Percentiles rank a stretch among this genome's conserved stretches.
phyloP scores from a whole-genome alignment of 495 filamentous ascomycete species.

The Copromyces sp. region DNA sequence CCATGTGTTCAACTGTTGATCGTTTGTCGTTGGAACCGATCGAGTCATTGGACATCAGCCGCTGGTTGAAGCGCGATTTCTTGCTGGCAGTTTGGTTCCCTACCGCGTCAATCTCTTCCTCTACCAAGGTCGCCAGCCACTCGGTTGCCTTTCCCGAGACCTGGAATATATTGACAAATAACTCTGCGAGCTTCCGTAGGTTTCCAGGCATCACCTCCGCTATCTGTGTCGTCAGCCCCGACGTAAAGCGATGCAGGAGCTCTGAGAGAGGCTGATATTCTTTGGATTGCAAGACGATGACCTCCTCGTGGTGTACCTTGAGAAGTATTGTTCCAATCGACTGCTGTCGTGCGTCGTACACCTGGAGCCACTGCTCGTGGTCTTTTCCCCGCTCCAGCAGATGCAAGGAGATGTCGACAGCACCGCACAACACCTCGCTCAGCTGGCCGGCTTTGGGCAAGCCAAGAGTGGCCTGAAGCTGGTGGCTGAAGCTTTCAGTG shows the following conservation, averaged over 20 bases:
- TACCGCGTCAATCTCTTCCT: slow-evolving; percentile 93
- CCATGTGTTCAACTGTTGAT: slow-evolving; percentile 49
- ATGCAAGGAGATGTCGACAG: slow-evolving; percentile 76
- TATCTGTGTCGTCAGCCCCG: slow-evolving; percentile 77
- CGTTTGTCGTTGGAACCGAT: slow-evolving; percentile 48
- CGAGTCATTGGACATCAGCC: slow-evolving; percentile 73
- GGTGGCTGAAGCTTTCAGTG: slow-evolving; percentile 31
- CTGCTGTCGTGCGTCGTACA: slow-evolving; percentile 61
- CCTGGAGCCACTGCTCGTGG: slow-evolving; percentile 81
- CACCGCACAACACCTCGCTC: slow-evolving; percentile 48
- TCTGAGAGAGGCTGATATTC: slow-evolving; percentile 81
- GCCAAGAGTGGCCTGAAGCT: slow-evolving; percentile 34
- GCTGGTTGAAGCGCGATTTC: slow-evolving; percentile 61
- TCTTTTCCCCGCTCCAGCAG: slow-evolving; percentile 70
- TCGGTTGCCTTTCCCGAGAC: slow-evolving; percentile 81
- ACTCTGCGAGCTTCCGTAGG: slow-evolving; percentile 70
- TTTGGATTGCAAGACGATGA: slow-evolving; percentile 73
- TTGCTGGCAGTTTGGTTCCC: slow-evolving; percentile 64
- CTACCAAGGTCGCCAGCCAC: slow-evolving; percentile 87
- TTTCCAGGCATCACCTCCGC: slow-evolving; percentile 66
- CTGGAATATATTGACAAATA: slow-evolving; percentile 89
- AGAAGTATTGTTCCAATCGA: slow-evolving; percentile 79
- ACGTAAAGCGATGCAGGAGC: slow-evolving; percentile 72
- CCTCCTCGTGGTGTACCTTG: slow-evolving; percentile 73
- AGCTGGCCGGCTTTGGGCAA: slow-evolving; percentile 26